Evolutionary conservation across 495 filamentous ascomycete species (phyloP), one percentile per base, ranked within the genome.

Genomic region (Neurospora africana): DNA sequence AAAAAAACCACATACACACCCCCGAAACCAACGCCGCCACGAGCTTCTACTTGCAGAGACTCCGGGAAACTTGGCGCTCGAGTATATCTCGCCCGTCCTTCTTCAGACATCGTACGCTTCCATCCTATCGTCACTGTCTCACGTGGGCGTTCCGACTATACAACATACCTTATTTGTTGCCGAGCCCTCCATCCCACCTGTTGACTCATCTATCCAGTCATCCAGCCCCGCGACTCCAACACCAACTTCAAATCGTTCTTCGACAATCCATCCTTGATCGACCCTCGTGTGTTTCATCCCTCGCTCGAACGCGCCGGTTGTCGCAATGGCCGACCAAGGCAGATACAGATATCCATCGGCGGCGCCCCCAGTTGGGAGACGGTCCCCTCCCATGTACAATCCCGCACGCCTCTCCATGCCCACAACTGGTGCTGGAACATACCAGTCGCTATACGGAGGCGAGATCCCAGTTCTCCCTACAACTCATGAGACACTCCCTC

Each of bases 401-500:
- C 83, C 83, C 70, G 83, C 83, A 71, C 82, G 84, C 43, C 77
- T 80, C 43, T 85, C 84, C 43, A 76, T 86, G 82, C 84, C 84
- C 47, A 77, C 82, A 72, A 79, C 81, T 36, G 67, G 76, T 71
- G 75, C 78, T 15, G 82, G 81, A 65, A 65, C 53, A 19, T 83
- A 83, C 75, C 79, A 74, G 69, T 77, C 80, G 47, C 81, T 81
- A 65, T 84, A 84, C 72, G 77, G 76, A 72, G 81, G 81, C 38
- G 82, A 85, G 70, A 75, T 83, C 41, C 81, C 83, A 69, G 74
- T 79, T 68, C 71, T 84, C 69, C 81, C 81, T 27, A 73, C 81
- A 23, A 65, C 53, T 9, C 53, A 65, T 9, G 53, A 65, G 30
- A 33, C 53, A 35, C 53, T 78, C 78, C 71, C 81, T 79, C 69